Evolutionary conservation across 2,329 filamentous ascomycete genomes (phyloP).

Genomic region (Fusarium gaditjirri): DNA sequence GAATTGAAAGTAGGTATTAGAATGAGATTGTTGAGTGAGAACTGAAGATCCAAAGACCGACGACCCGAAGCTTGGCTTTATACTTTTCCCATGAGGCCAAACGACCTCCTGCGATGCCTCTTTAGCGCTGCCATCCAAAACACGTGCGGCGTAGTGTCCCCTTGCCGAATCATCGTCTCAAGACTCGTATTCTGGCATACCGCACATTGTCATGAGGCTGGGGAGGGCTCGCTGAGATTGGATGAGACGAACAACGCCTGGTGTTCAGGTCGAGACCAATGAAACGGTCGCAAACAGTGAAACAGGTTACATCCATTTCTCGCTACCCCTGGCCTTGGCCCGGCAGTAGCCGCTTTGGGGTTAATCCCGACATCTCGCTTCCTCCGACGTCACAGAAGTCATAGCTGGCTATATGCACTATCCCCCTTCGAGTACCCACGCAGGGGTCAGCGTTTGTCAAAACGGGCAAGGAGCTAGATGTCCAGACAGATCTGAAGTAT

Average conservation of each 20-base stretch:
- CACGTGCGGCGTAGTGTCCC: not conserved
- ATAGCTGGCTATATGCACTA: not conserved
- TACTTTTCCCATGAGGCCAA: conserved; percentile 1
- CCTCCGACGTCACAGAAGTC: not conserved
- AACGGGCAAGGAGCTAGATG: not conserved
- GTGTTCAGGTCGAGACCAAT: not conserved
- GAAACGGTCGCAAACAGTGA: not conserved
- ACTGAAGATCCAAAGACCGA: conserved; percentile 8
- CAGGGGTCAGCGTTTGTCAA: not conserved
- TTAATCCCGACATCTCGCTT: not conserved
- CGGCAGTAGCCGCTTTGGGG: not conserved
- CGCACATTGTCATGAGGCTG: not conserved
- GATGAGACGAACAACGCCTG: conserved; percentile 1
- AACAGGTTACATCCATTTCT: not conserved
- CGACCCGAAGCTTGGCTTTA: not conserved
- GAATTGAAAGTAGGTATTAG: conserved; percentile 9
- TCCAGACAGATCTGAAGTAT: not conserved
- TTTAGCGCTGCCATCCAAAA: not conserved
- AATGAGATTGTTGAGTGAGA: conserved; percentile 6
- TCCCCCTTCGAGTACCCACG: rapidly evolving
- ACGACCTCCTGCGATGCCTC: not conserved
- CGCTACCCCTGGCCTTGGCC: not conserved
- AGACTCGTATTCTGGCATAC: not conserved
- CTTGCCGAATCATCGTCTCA: conserved; percentile 1
- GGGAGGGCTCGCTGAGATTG: not conserved